A percentile compares a stretch with the other conserved stretches of the same genome.
Conservation (phyloP, 2,329 filamentous ascomycete genomes). For the Dactylellina leptospora region DNA sequence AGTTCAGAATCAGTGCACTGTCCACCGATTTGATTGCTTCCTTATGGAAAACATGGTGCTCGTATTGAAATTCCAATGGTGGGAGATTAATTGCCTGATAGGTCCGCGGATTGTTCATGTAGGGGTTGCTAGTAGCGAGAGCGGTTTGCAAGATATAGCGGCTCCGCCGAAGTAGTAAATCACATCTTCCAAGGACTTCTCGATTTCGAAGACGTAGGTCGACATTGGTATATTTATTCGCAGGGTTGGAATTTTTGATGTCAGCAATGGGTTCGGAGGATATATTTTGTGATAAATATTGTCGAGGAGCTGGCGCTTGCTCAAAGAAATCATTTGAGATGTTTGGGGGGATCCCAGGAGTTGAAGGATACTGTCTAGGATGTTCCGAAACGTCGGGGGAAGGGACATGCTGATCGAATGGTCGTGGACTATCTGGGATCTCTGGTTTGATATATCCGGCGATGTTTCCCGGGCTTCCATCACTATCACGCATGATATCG, state of each 20-base stretch:
- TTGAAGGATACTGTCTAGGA: too few species aligned
- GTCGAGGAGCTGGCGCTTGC: not conserved
- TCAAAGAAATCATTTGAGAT: too few species aligned
- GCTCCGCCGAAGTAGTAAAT: not conserved
- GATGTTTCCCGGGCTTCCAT: too few species aligned
- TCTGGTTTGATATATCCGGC: too few species aligned
- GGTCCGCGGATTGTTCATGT: not conserved
- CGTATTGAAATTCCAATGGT: not conserved
- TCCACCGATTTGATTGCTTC: not conserved
- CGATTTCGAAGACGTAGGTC: slow-evolving; percentile 3
- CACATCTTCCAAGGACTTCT: not conserved
- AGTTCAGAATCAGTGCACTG: not conserved
- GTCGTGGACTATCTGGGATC: too few species aligned
- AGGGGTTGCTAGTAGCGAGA: not conserved
- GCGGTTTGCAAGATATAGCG: not conserved
- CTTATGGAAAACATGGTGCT: not conserved
- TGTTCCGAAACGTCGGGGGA: too few species aligned
- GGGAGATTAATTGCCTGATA: not conserved
- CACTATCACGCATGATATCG: too few species aligned
- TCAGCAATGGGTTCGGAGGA: not conserved
- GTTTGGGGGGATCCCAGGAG: too few species aligned
- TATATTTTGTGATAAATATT: not conserved
- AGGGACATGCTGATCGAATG: too few species aligned
- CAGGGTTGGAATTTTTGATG: not conserved
- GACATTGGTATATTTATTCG: not conserved